These are phyloP conservation scores for Spencermartinsiella ligniputridi DNA, from an alignment of 1,139 yeast species.

Conservation along the genomic window DNA sequence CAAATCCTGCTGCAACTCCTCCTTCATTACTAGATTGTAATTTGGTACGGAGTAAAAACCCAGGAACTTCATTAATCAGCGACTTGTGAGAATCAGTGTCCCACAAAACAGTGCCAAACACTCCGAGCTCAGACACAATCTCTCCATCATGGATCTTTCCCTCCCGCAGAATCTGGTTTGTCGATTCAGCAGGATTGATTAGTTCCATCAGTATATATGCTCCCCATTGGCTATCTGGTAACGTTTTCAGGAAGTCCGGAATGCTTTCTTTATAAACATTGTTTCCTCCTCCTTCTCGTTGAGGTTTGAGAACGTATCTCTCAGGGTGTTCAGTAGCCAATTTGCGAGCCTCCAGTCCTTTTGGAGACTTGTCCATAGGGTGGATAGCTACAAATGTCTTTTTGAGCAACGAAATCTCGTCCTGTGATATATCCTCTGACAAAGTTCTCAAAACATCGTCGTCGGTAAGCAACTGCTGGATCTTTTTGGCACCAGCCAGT, in stretches of 20 bases:
- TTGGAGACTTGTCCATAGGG: constrained; percentile 70
- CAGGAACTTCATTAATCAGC: constrained; percentile 62
- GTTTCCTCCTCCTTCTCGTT: constrained; percentile 95
- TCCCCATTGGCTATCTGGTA: constrained; percentile 76
- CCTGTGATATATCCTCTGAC: constrained; percentile 40
- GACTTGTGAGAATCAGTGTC: constrained; percentile 57
- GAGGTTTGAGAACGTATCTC: constrained; percentile 84
- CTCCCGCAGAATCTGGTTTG: constrained; percentile 67
- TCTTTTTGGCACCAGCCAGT: constrained; percentile 85
- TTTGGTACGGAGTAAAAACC: constrained; percentile 85
- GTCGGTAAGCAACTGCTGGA: constrained; percentile 80
- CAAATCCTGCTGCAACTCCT: constrained; percentile 98
- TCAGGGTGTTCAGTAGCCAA: constrained; percentile 67
- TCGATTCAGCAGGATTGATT: constrained; percentile 66
- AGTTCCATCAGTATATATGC: constrained; percentile 93
- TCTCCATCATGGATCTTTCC: constrained; percentile 59
- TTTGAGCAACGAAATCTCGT: constrained; percentile 35
- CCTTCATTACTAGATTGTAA: constrained; percentile 88
- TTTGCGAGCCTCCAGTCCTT: constrained; percentile 60
- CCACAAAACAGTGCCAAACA: constrained; percentile 80
- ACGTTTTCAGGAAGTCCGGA: constrained; percentile 58
- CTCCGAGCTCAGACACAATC: constrained; percentile 83
- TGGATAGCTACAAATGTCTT: constrained; percentile 80
- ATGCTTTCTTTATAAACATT: constrained; percentile 83
- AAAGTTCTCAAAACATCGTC: constrained; percentile 46